These are phyloP conservation scores for Camellia lanceoleosa DNA, from an alignment of 148 eudicot genomes.

Conservation along the genomic window DNA sequence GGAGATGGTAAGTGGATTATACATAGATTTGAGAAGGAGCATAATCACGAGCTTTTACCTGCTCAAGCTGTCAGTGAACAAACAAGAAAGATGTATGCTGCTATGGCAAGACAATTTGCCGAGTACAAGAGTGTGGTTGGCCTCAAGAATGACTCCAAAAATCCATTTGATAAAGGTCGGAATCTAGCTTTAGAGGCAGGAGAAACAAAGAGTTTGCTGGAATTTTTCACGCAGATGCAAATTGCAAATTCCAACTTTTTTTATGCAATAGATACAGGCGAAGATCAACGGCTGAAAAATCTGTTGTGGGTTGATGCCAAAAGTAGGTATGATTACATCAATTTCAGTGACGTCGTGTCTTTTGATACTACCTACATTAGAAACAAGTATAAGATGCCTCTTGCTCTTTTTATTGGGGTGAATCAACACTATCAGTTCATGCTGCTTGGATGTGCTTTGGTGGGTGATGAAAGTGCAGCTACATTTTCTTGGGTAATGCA, in stretches of 20 bases:
- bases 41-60: slow-evolving; percentile 92
- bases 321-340: slow-evolving; percentile 80
- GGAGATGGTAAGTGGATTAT: slow-evolving; percentile 95
- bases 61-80: slow-evolving; percentile 98
- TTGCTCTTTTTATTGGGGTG: slow-evolving; percentile 79
- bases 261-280: slow-evolving; percentile 76
- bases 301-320: slow-evolving; percentile 93
- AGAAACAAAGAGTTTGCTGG: slow-evolving; percentile 64
- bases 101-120: slow-evolving; percentile 96
- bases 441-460: slow-evolving; percentile 91
- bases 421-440: slow-evolving; percentile 95
- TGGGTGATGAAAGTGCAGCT: slow-evolving; percentile 64
- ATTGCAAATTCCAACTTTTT: slow-evolving; percentile 77
- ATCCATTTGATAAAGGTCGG: slow-evolving; percentile 67
- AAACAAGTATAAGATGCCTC: slow-evolving; percentile 92
- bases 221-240: slow-evolving; percentile 76
- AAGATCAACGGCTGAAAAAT: slow-evolving; percentile 73
- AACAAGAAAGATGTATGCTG: slow-evolving; percentile 93
- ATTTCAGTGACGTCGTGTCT: slow-evolving; percentile 75
- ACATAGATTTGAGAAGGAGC: slow-evolving; percentile 87
- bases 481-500: slow-evolving; percentile 77
- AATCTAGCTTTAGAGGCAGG: slow-evolving; percentile 63
- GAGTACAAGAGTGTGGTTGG: slow-evolving; percentile 94
- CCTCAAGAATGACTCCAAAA: slow-evolving; percentile 61
- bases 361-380: slow-evolving; percentile 76